A percentile compares a stretch with the other conserved stretches of the same genome.
Evolutionary conservation across 805 yeast species (phyloP).

Genomic region (Sugiyamaella mastotermitis): DNA sequence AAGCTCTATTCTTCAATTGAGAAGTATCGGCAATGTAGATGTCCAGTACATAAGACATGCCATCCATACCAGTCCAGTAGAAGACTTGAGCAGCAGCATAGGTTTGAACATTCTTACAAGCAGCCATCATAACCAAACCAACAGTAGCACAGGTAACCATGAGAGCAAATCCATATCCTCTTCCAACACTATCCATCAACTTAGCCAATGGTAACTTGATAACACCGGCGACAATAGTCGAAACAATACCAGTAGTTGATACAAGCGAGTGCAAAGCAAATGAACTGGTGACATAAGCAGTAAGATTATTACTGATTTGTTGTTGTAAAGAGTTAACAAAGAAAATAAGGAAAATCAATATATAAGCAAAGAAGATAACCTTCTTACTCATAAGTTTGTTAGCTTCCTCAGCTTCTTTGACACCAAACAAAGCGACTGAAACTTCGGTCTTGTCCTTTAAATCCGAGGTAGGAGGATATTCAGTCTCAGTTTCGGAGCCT

Average conservation of each 20-base stretch:
- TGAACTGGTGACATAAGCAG: conserved; percentile 20
- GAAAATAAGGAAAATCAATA: conserved; percentile 32
- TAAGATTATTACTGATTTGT: conserved; percentile 24
- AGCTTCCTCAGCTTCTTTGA: conserved; percentile 29
- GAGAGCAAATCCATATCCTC: conserved; percentile 42
- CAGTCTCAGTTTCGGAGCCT: too few relatives aligned
- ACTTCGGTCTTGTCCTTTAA: too few relatives aligned
- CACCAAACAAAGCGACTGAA: conserved; percentile 9
- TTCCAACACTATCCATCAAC: conserved; percentile 51
- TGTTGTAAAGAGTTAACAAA: conserved; percentile 32
- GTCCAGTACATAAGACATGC: conserved; percentile 43
- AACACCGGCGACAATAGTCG: conserved; percentile 31
- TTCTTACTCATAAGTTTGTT: conserved; percentile 29
- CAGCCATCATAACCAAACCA: conserved; percentile 54
- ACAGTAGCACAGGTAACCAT: conserved; percentile 45
- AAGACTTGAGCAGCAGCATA: conserved; percentile 47
- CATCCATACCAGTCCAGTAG: conserved; percentile 47
- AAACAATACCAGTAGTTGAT: conserved; percentile 28
- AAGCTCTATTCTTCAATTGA: conserved; percentile 40
- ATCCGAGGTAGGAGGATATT: too few relatives aligned
- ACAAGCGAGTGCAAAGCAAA: conserved; percentile 29
- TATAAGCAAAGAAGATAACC: conserved; percentile 27
- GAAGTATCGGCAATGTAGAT: conserved; percentile 58
- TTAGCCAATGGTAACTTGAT: conserved; percentile 36
- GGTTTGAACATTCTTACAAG: conserved; percentile 45